Evolutionary conservation across 2,329 filamentous ascomycete genomes (phyloP).

Genomic region (Cordyceps javanica): DNA sequence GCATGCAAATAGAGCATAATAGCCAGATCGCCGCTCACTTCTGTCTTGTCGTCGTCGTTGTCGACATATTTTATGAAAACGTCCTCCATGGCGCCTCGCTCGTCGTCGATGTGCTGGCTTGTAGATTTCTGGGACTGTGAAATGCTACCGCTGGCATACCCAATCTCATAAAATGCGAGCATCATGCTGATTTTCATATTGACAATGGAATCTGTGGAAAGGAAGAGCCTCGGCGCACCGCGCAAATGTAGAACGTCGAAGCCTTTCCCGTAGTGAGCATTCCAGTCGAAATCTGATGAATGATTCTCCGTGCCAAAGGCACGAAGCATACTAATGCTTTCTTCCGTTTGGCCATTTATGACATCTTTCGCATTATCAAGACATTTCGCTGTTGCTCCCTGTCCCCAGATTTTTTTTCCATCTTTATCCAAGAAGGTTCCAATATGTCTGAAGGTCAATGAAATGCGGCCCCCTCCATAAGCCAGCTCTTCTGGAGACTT

Average conservation of each 20-base stretch:
- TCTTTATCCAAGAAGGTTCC: constrained; percentile 71
- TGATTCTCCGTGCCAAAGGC: constrained; percentile 87
- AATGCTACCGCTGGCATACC: constrained; percentile 40
- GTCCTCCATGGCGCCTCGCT: constrained; percentile 13
- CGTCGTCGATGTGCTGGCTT: neutral
- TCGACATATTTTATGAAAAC: constrained; percentile 46
- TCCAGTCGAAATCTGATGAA: constrained; percentile 65
- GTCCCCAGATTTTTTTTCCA: constrained; percentile 76
- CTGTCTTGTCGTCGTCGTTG: constrained; percentile 43
- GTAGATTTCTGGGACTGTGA: constrained; percentile 18
- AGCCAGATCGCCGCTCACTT: constrained; percentile 42
- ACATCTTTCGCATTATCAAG: constrained; percentile 54
- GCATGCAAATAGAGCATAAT: constrained; percentile 58
- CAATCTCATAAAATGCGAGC: constrained; percentile 41
- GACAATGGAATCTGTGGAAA: constrained; percentile 38
- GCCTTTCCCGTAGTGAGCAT: constrained; percentile 65
- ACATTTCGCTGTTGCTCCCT: constrained; percentile 71
- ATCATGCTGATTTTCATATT: constrained; percentile 46
- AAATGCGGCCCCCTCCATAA: constrained; percentile 73
- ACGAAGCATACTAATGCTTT: constrained; percentile 62
- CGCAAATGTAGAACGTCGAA: constrained; percentile 76
- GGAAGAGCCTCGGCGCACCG: constrained; percentile 44
- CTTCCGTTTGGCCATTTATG: constrained; percentile 60
- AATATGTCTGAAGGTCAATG: constrained; percentile 84
- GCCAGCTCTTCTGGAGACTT: constrained; percentile 66